These are phyloP conservation scores for Fusarium chaquense DNA, from an alignment of 2,329 filamentous ascomycete genomes.

Conservation along the genomic window DNA sequence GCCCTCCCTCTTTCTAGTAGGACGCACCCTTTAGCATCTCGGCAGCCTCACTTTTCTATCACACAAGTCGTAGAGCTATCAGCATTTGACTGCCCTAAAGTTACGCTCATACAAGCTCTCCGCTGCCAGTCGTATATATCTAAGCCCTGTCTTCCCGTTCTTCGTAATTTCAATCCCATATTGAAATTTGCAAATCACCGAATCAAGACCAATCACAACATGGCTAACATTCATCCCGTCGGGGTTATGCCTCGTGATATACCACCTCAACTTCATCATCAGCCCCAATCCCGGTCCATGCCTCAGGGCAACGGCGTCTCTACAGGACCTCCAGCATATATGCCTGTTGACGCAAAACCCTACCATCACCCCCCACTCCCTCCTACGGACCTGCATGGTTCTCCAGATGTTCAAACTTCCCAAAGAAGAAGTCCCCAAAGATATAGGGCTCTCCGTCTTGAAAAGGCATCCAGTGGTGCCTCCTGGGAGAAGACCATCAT, in stretches of 20 bases:
- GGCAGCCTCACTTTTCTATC: slow-evolving; percentile 39
- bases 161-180: slow-evolving; percentile 1
- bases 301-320: slow-evolving; percentile 12
- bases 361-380: slow-evolving; percentile 29
- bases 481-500: slow-evolving; percentile 57
- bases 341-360: slow-evolving; percentile 9
- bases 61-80: slow-evolving; percentile 1
- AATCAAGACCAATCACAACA: slow-evolving; percentile 20
- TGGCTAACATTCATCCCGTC: slow-evolving; percentile 18
- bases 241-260: slow-evolving; percentile 23
- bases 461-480: slow-evolving; percentile 51
- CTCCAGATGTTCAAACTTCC: slow-evolving; percentile 52
- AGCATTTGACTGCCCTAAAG: background rate
- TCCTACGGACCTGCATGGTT: slow-evolving; percentile 34
- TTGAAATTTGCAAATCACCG: slow-evolving; percentile 10
- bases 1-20: slow-evolving; percentile 33
- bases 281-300: slow-evolving; percentile 15
- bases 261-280: slow-evolving; percentile 17
- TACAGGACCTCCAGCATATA: slow-evolving; percentile 13
- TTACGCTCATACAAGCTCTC: slow-evolving; percentile 1
- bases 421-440: slow-evolving; percentile 53
- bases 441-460: slow-evolving; percentile 57
- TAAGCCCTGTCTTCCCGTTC: slow-evolving; percentile 19
- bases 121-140: slow-evolving; percentile 33
- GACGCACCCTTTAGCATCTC: slow-evolving; percentile 34